phyloP scores from a whole-genome alignment of 2,329 filamentous ascomycete genomes.

The Fusarium sororula region DNA sequence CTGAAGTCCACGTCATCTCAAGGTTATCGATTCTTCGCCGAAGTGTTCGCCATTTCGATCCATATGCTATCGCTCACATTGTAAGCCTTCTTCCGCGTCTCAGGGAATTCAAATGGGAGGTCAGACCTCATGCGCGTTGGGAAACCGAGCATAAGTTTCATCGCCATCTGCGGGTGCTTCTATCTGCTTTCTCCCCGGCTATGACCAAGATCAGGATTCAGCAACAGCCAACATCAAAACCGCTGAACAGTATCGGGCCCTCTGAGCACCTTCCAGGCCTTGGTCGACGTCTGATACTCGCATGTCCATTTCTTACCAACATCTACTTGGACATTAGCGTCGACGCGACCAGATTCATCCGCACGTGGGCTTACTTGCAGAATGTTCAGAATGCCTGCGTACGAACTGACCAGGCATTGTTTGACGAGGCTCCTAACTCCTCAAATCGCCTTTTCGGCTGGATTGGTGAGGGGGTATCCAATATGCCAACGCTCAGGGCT shows the following conservation, averaged over 20 bases:
- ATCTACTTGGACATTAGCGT: neutral
- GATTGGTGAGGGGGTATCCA: neutral
- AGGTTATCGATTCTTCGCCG: neutral
- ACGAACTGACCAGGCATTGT: neutral
- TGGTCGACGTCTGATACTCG: neutral
- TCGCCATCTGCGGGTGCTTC: neutral
- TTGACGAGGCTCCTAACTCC: neutral
- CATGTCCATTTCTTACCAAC: neutral
- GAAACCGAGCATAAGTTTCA: neutral
- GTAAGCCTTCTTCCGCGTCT: neutral
- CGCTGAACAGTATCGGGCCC: rapidly evolving
- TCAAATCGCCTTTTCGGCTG: neutral
- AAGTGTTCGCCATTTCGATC: neutral
- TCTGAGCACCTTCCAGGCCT: neutral
- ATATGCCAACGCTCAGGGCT: neutral
- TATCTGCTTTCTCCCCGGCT: neutral
- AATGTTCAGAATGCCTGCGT: neutral
- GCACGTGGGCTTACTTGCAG: neutral
- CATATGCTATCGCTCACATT: neutral
- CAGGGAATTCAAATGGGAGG: neutral
- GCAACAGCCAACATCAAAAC: neutral
- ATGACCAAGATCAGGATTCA: neutral
- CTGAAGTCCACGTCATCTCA: neutral
- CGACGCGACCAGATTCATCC: neutral
- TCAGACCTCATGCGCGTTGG: neutral